These are phyloP conservation scores for Cytidiella melzeri DNA, from an alignment of 768 basidiomycete genomes.

Conservation along the genomic window DNA sequence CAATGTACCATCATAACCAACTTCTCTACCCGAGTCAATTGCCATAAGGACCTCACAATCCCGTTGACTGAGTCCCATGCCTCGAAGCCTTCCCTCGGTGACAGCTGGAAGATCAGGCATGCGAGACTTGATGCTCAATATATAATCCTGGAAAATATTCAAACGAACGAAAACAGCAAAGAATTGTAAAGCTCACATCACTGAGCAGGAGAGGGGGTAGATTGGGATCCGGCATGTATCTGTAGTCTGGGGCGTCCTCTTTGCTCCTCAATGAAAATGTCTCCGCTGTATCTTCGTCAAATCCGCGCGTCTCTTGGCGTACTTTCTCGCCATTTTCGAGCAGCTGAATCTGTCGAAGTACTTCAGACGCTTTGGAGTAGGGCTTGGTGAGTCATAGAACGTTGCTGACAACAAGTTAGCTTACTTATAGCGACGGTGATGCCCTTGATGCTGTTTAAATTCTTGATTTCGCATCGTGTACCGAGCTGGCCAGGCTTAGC, in stretches of 20 bases:
- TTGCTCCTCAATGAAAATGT: slow-evolving; percentile 84
- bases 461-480: slow-evolving; percentile 94
- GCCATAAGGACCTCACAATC: slow-evolving; percentile 74
- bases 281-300: slow-evolving; percentile 73
- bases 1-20: slow-evolving; percentile 54
- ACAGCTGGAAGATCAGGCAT: slow-evolving; percentile 78
- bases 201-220: slow-evolving; percentile 65
- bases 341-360: slow-evolving; percentile 67
- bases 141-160: slow-evolving; percentile 44
- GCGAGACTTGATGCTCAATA: slow-evolving; percentile 40
- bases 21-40: slow-evolving; percentile 60
- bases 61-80: slow-evolving; percentile 47
- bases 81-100: slow-evolving; percentile 51
- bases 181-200: slow-evolving; percentile 19
- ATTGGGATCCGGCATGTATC: slow-evolving; percentile 98
- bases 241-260: slow-evolving; percentile 92
- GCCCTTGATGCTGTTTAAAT: slow-evolving; percentile 86
- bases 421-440: slow-evolving; percentile 81
- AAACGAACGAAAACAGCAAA: neutral
- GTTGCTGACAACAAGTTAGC: too few relatives aligned
- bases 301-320: slow-evolving; percentile 84
- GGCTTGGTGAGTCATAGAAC: too few relatives aligned
- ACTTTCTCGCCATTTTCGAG: slow-evolving; percentile 41
- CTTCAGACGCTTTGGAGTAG: slow-evolving; percentile 60
- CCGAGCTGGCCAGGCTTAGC: slow-evolving; percentile 44